Conservation (phyloP, 331 rosid species). For the Quercus lobata region DNA sequence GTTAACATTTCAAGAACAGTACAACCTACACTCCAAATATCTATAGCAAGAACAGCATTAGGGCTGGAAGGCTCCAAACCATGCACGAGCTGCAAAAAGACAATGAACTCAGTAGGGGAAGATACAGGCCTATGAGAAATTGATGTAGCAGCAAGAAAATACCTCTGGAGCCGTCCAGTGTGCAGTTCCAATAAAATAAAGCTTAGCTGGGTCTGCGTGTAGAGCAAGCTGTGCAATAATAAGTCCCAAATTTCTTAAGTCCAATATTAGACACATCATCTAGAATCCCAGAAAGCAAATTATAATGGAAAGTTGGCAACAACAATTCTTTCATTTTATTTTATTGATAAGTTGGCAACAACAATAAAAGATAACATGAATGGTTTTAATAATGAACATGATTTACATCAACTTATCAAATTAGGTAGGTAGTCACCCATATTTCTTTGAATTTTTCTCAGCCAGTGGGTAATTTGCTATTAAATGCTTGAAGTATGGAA, state of each 20-base stretch:
- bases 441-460: neutral
- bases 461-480: neutral
- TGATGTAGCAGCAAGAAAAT: conserved; percentile 21
- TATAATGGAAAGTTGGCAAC: neutral
- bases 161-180: conserved; percentile 99
- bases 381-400: neutral
- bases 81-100: no score
- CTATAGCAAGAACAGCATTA: no score
- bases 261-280: neutral
- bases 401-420: neutral
- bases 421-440: neutral
- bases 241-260: conserved; percentile 19
- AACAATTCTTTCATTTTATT: no score
- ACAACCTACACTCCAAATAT: no score
- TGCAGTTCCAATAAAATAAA: conserved; percentile 88
- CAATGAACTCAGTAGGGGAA: no score
- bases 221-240: conserved; percentile 66
- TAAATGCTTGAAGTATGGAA: neutral
- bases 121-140: neutral
- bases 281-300: neutral
- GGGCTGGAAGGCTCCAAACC: no score
- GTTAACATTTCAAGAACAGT: no score
- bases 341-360: no score
- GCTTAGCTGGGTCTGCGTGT: conserved; percentile 42
- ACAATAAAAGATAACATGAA: neutral